phyloP scores from a whole-genome alignment of 164 flowering plant species.

The Vitis amurensis region DNA sequence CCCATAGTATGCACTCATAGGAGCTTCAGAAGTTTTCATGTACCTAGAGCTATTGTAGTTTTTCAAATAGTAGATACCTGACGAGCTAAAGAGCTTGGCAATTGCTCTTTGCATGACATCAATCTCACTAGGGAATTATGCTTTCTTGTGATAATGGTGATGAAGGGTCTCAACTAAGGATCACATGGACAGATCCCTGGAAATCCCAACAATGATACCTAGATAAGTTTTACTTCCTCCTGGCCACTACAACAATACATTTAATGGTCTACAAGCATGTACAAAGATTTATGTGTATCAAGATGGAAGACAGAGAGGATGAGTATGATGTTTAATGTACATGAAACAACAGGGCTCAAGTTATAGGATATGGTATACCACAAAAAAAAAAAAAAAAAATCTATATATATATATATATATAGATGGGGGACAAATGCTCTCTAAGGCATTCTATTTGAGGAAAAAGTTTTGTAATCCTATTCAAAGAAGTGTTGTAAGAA shows the following conservation, averaged over 20 bases:
- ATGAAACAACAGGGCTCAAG: background rate
- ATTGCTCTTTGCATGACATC: slow-evolving; percentile 95
- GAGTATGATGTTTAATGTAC: slow-evolving; percentile 18
- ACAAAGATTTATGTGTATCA: slow-evolving; percentile 76
- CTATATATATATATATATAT: background rate
- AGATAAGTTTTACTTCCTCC: slow-evolving; percentile 83
- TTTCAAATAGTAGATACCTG: slow-evolving; percentile 87
- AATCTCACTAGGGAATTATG: slow-evolving; percentile 82
- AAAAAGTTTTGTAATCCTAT: background rate
- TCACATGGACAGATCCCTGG: slow-evolving; percentile 86
- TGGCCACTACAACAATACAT: slow-evolving; percentile 63
- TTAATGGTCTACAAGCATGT: slow-evolving; percentile 50
- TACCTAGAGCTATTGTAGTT: slow-evolving; percentile 90
- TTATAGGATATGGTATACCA: slow-evolving; percentile 3
- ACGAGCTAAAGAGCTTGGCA: slow-evolving; percentile 88
- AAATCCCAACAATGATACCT: slow-evolving; percentile 80
- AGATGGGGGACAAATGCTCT: background rate
- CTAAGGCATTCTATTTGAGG: background rate
- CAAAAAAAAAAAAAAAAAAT: background rate
- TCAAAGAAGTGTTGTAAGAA: no score
- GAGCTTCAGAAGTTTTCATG: slow-evolving; percentile 96
- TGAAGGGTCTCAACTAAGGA: slow-evolving; percentile 67
- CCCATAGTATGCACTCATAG: slow-evolving; percentile 80
- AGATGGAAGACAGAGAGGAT: slow-evolving; percentile 37
- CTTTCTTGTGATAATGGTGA: slow-evolving; percentile 70